Base-by-base conservation (phyloP, 2,329 filamentous ascomycete species). In the Amesomyces nigricolor region DNA sequence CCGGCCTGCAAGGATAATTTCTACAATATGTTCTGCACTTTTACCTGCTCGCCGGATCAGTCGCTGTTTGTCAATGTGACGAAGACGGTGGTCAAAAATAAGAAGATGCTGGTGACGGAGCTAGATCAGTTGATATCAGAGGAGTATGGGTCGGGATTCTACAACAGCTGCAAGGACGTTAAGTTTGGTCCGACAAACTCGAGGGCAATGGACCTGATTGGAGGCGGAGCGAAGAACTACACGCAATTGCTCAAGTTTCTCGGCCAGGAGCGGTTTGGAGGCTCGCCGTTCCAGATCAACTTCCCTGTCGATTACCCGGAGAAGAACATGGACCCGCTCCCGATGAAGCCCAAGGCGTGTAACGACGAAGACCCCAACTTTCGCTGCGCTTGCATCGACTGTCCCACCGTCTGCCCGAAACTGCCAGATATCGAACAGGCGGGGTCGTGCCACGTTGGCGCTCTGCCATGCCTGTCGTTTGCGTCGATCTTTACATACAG, bases 1-100 rank as follows among this genome's bases (percentile, higher is more conserved):
- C 94, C 94, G 1, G 94, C 95, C 32, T 99, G 94, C 80, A 95
- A 94, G 72, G 87, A 91, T 65, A 99, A 99, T 76, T 99, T 99
- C 77, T 97, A 89, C 78, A 95, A 99, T 74, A 78, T 95, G 44
- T 99, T 99, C 72, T 99, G 94, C 75, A 95, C 91, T 4, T 97
- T 99, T 68, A 97, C 91, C 2, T 99, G 95, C 75, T 99, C 94
- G 4, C 92, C 95, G 5, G 88, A 99, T 66, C 94, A 99, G 70
- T 96, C 91, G 0, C 77, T 95, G 0, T 99, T 99, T 67, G 78
- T 99, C 69, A 99, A 99, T 66, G 84, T 99, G 43, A 97, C 94
- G 10, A 73, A 85, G 51, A 87, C 86, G 0, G 80, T 82, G 60
- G 71, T 79, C 19, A 89, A 83, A 68, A 74, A 71, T 44, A 78